phyloP scores from a whole-genome alignment of 2,329 filamentous ascomycete genomes.

The Fusarium sp. region DNA sequence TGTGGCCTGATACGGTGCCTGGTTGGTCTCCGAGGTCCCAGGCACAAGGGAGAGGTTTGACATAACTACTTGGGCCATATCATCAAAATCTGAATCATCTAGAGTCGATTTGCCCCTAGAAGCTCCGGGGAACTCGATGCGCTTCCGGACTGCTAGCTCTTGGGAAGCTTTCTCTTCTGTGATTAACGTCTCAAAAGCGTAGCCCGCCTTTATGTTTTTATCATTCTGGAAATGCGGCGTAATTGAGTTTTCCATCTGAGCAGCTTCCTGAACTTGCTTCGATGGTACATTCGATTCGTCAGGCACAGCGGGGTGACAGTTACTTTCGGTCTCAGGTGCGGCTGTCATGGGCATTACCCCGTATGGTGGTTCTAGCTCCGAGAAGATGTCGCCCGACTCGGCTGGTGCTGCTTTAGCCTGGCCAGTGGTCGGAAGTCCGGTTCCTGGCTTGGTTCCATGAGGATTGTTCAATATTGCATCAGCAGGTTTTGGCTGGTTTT shows the following conservation, averaged over 20 bases:
- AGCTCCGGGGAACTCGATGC: neutral
- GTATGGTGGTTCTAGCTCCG: neutral
- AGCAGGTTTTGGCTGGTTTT: neutral
- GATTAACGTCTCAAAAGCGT: neutral
- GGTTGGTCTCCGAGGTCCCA: neutral
- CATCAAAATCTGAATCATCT: neutral
- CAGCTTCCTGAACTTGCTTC: neutral
- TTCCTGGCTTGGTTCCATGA: neutral
- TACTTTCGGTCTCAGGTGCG: neutral
- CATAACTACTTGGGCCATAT: neutral
- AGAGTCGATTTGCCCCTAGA: neutral
- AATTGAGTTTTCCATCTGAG: conserved; percentile 18
- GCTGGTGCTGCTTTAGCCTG: neutral
- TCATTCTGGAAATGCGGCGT: conserved; percentile 29
- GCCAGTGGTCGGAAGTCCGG: neutral
- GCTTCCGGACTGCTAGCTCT: neutral
- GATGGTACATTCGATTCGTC: neutral
- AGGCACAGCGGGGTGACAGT: neutral
- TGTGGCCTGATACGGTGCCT: neutral
- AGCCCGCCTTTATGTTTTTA: conserved; percentile 30
- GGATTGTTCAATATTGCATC: neutral
- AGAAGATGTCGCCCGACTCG: neutral
- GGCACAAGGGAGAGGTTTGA: neutral
- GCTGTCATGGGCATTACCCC: neutral
- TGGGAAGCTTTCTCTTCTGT: neutral